phyloP scores from a whole-genome alignment of 2,329 filamentous ascomycete species.

The Colletotrichum filicis region DNA sequence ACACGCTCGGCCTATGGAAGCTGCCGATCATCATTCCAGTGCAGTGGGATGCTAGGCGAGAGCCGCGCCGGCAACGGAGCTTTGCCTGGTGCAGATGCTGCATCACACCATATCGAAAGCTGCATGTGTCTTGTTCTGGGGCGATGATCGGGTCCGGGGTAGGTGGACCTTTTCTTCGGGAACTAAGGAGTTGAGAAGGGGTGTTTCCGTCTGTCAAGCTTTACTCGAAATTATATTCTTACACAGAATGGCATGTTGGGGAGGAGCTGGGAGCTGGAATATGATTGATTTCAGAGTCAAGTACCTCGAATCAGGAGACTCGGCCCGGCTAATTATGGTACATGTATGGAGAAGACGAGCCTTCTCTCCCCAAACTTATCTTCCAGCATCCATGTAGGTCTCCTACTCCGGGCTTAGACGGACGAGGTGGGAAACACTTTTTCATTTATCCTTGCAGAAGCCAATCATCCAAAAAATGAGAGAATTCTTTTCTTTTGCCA shows the following conservation, averaged over 20 bases:
- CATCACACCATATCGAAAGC: conserved; percentile 4
- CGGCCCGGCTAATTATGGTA: not conserved
- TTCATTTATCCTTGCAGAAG: not conserved
- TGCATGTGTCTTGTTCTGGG: conserved; percentile 19
- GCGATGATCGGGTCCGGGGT: conserved; percentile 15
- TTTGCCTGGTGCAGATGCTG: not conserved
- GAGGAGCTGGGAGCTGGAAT: too few species aligned
- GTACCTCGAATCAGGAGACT: not conserved
- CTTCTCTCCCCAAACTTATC: not conserved
- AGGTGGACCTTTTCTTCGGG: not conserved
- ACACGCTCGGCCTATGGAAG: not conserved
- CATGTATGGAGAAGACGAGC: not conserved
- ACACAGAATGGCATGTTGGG: not conserved
- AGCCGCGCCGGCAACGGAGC: conserved; percentile 28
- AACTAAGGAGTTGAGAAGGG: not conserved
- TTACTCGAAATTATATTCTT: not conserved
- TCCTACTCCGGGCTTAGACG: not conserved
- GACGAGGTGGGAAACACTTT: not conserved
- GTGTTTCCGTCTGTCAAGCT: not conserved
- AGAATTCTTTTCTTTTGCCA: not conserved
- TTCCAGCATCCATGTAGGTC: not conserved
- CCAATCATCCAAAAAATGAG: not conserved
- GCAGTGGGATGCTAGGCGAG: conserved; percentile 12
- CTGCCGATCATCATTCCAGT: conserved; percentile 7
- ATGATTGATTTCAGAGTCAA: too few species aligned